Evolutionary conservation across 345 rosid species (phyloP).

Genomic region (Camelina hispida): DNA sequence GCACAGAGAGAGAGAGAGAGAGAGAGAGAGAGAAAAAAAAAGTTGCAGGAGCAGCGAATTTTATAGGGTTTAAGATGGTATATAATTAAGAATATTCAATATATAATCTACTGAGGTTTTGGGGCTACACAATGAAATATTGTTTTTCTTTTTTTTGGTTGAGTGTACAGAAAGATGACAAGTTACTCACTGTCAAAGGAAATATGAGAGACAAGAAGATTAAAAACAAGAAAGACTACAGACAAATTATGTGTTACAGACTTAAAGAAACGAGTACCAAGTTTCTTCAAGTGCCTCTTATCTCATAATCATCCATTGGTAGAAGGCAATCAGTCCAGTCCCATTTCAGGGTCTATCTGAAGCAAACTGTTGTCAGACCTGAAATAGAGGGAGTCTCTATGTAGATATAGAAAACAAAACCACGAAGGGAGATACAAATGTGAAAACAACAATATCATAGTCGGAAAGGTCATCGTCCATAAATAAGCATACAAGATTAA

Average conservation of each 20-base stretch:
- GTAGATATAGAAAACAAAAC: neutral
- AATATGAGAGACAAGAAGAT: slow-evolving; percentile 8
- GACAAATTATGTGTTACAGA: slow-evolving; percentile 21
- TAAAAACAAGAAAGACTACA: slow-evolving; percentile 18
- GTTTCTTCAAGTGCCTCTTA: slow-evolving; percentile 25
- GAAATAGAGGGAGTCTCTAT: slow-evolving; percentile 15
- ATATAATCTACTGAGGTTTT: slow-evolving; percentile 29
- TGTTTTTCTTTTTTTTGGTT: neutral
- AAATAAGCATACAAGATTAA: slow-evolving; percentile 8
- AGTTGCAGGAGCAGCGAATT: slow-evolving; percentile 5
- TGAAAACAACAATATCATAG: slow-evolving; percentile 10
- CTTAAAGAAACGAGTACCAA: slow-evolving; percentile 31
- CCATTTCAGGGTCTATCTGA: slow-evolving; percentile 8
- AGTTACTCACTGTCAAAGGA: neutral
- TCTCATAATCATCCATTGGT: slow-evolving; percentile 29
- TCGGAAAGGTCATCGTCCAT: neutral
- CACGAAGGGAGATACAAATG: neutral
- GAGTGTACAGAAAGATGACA: slow-evolving; percentile 29
- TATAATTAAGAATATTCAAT: neutral
- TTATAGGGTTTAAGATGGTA: slow-evolving; percentile 8
- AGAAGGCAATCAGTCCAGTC: slow-evolving; percentile 28
- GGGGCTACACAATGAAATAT: slow-evolving; percentile 37
- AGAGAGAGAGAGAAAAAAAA: neutral
- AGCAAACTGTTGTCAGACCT: slow-evolving; percentile 29
- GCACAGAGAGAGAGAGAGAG: neutral